These are phyloP conservation scores for Ceratobasidium sp. DNA, from an alignment of 1,284 basidiomycete species.

Conservation along the genomic window DNA sequence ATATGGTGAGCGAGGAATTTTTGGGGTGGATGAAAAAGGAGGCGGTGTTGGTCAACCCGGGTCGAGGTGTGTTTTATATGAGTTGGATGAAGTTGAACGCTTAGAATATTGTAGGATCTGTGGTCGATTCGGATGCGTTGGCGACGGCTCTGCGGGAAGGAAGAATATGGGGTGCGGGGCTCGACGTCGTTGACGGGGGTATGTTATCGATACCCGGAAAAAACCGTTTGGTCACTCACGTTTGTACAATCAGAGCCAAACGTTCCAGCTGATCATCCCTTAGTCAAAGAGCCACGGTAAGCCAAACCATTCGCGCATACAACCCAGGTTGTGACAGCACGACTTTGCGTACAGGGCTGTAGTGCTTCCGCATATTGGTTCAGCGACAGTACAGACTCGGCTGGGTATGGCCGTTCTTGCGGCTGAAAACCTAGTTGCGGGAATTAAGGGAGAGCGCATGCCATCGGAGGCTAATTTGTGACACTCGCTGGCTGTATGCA, in stretches of 20 bases:
- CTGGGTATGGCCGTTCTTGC: constrained; percentile 82
- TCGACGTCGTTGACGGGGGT: constrained; percentile 90
- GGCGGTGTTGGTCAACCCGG: constrained; percentile 82
- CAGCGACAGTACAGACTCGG: constrained; percentile 87
- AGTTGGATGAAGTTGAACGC: background rate
- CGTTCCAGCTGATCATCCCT: constrained; percentile 75
- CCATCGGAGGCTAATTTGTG: constrained; percentile 39
- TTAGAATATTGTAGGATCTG: constrained; percentile 55
- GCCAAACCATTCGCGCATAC: constrained; percentile 47
- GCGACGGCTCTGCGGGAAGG: constrained; percentile 78
- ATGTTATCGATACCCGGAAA: background rate
- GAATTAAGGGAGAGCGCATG: constrained; percentile 49
- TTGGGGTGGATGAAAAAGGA: constrained; percentile 85
- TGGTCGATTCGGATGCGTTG: constrained; percentile 91
- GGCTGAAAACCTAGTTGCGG: constrained; percentile 71
- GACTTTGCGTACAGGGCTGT: constrained; percentile 68
- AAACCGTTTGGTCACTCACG: background rate
- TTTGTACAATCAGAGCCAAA: constrained; percentile 71
- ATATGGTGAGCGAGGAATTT: constrained; percentile 78
- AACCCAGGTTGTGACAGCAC: background rate
- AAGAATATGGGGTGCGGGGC: constrained; percentile 89
- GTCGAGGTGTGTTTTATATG: constrained; percentile 64
- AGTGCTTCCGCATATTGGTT: constrained; percentile 90
- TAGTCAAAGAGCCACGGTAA: constrained; percentile 79
- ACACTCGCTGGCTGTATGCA: background rate